Base-by-base conservation (phyloP, 768 basidiomycete species). In the Boletus reticuloceps region DNA sequence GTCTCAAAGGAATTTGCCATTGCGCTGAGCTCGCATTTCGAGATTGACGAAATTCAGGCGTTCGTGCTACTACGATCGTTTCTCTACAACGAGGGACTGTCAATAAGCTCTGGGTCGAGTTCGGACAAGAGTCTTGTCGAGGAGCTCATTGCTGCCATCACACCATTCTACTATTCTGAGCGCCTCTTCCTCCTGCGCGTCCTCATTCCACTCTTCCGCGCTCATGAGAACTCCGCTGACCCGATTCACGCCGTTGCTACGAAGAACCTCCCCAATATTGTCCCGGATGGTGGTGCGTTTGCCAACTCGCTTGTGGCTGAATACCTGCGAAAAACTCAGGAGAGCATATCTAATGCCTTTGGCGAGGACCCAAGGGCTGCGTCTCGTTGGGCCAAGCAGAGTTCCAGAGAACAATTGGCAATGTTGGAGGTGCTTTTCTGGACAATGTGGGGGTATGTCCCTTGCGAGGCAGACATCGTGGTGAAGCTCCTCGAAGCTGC, bases 401-500 rank as follows among this genome's bases (percentile, higher is more conserved):
- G 83, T 63, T 65, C 80, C 32, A 82, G 81, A 63, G 87, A 94
- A 64, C 95, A 96, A 68, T 74, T 93, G 40, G 84, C 85, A 12
- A 66, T 94, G 41, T 74, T 97, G 47, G 92, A 97, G 60, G 82
- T 95, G 34, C 76, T 97, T 43, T 98, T 97, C 71, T 91, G 91
- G 83, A 80, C 85, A 6, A 86, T 94, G 82, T 95, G 88, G 85
- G 84, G 81, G 13, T 86, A 83, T 54, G 81, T 82, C 12, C 71
- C 85, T 0, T 86, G 89, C 61, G 79, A 76, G 37, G 89, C 86
- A 3, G 73, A 79, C 5, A 64, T 88, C 53, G 85, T 91, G 29
- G 76, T 79, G 60, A 73, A 75, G 51, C 79, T 94, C 37, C 83
- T 85, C 67, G 78, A 85, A 55, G 77, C 83, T 2, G 85, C 86